Percentiles rank a stretch among this genome's conserved stretches.
phyloP scores from a whole-genome alignment of 768 basidiomycete species.

The Suillus subalutaceus region DNA sequence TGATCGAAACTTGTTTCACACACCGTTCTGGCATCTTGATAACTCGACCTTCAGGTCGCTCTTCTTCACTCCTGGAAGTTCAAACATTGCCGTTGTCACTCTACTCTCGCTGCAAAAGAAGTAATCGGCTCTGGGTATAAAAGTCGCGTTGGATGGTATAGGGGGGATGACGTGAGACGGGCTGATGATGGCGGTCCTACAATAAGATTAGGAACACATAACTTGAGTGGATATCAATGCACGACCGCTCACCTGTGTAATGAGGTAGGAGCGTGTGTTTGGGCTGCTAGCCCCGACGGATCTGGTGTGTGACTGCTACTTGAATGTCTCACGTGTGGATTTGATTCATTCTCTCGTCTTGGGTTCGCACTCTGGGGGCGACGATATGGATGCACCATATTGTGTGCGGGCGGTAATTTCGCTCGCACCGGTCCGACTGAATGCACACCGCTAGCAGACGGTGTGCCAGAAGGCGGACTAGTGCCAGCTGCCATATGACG shows the following conservation, averaged over 20 bases:
- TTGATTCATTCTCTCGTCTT: conserved; percentile 34
- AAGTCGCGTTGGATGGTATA: conserved; percentile 23
- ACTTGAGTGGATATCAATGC: conserved; percentile 13
- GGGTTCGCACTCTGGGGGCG: conserved; percentile 28
- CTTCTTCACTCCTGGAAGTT: conserved; percentile 69
- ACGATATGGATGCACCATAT: conserved; percentile 17
- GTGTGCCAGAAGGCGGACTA: conserved; percentile 34
- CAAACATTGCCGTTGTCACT: conserved; percentile 60
- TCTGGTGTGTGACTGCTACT: conserved; percentile 21
- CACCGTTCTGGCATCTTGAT: conserved; percentile 63
- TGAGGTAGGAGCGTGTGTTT: conserved; percentile 9
- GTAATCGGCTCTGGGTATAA: conserved; percentile 62
- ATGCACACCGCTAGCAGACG: conserved; percentile 29
- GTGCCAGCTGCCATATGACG: conserved; percentile 29
- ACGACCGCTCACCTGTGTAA: conserved; percentile 14
- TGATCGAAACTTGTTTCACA: conserved; percentile 63
- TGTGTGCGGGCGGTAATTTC: conserved; percentile 25
- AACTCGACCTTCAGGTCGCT: conserved; percentile 61
- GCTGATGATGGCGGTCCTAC: conserved; percentile 27
- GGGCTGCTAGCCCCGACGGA: conserved; percentile 13
- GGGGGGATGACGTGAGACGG: conserved; percentile 23
- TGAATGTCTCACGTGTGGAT: conserved; percentile 32
- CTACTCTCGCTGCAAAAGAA: conserved; percentile 55
- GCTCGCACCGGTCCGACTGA: conserved; percentile 30
- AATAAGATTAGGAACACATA: conserved; percentile 12